Conservation (phyloP, 2,329 filamentous ascomycete species). For the Didymosphaeria variabile region DNA sequence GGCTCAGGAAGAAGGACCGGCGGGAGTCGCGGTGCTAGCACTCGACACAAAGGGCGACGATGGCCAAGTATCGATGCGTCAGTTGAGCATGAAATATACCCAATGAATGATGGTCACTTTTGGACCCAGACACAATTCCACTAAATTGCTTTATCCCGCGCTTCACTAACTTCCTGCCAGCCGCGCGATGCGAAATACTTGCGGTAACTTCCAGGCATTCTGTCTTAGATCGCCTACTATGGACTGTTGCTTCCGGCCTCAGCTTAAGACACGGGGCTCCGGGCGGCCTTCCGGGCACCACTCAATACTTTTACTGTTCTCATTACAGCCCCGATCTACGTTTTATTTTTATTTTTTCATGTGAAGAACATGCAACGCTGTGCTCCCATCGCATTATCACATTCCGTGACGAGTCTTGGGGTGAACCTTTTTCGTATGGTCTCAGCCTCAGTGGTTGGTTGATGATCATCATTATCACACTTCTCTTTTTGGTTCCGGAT, state of each 20-base stretch:
- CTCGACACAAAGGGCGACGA: neutral
- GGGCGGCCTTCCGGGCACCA: neutral
- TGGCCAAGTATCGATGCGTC: neutral
- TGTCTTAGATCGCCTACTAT: neutral
- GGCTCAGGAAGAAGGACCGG: neutral
- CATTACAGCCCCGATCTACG: neutral
- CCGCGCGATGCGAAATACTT: neutral
- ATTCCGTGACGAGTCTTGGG: neutral
- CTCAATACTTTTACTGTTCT: neutral
- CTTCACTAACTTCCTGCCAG: neutral
- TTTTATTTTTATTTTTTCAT: neutral
- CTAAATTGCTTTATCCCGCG: neutral
- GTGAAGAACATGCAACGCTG: neutral
- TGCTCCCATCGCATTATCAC: slow-evolving; percentile 3
- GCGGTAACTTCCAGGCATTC: neutral
- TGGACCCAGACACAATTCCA: neutral
- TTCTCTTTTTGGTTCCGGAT: neutral
- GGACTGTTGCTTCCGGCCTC: slow-evolving; percentile 5
- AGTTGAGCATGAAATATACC: slow-evolving; percentile 10
- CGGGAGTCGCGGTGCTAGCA: neutral
- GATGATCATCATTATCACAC: neutral
- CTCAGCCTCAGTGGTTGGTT: neutral
- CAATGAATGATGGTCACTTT: slow-evolving; percentile 7
- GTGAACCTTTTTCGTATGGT: neutral
- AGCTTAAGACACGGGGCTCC: slow-evolving; percentile 6